Conservation (phyloP, 768 basidiomycete genomes). For the Neoboletus magnificus region DNA sequence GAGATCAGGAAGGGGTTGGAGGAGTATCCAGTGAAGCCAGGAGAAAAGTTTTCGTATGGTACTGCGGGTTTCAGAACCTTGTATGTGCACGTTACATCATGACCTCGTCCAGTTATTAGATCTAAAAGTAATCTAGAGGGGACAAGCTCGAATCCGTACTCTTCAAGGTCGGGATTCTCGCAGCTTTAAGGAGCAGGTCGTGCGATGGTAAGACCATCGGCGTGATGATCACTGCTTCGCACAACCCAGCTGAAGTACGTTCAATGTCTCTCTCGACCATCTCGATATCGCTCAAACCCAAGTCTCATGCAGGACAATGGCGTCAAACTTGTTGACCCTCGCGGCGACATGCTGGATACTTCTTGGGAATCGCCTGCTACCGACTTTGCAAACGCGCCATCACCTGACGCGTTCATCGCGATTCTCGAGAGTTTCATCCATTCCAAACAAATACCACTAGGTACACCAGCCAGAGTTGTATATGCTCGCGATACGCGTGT, state of each 20-base stretch:
- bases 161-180: conserved; percentile 89
- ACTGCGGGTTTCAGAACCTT: conserved; percentile 92
- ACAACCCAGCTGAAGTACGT: conserved; percentile 92
- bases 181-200: conserved; percentile 85
- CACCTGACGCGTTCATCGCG: conserved; percentile 67
- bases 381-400: conserved; percentile 75
- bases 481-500: conserved; percentile 94
- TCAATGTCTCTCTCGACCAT: background rate
- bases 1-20: conserved; percentile 50
- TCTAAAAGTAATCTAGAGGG: conserved; percentile 44
- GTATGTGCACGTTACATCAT: conserved; percentile 45
- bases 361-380: conserved; percentile 93
- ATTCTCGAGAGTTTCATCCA: conserved; percentile 61
- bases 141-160: conserved; percentile 81
- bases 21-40: conserved; percentile 67
- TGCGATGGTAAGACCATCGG: conserved; percentile 91
- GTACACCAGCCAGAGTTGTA: conserved; percentile 75
- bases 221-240: conserved; percentile 99
- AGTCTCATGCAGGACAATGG: conserved; percentile 79
- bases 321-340: conserved; percentile 96
- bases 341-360: conserved; percentile 94
- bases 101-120: conserved; percentile 1
- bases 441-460: conserved; percentile 69
- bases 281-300: background rate
- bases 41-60: conserved; percentile 79